Base-by-base conservation (phyloP, 768 basidiomycete species). In the Lentinula raphanica region DNA sequence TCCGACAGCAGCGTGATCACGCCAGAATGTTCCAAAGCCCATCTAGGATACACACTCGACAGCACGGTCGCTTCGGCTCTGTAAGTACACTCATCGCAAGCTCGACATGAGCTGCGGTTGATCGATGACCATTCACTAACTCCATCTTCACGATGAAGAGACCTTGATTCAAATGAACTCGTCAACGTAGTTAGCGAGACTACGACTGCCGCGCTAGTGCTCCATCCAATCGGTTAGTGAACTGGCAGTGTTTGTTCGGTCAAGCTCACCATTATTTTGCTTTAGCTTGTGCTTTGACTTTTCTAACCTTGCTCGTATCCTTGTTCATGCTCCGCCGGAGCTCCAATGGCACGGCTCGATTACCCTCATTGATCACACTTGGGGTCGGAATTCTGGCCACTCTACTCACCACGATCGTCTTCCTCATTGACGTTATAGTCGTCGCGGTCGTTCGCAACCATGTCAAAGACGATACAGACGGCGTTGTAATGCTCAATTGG, bases 11-110 rank as follows among this genome's bases (percentile, higher is more conserved):
- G 71, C 46, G 68, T 68, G 57, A 71, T 69, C 29, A 62, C 70
- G 32, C 75, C 71, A 38, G 60, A 71, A 55, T 87, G 86, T 66
- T 80, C 84, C 29, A 64, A 70, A 45, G 50, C 71, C 5, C 70
- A 74, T 40, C 74, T 86, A 1, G 85, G 85, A 23, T 87, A 83
- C 71, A 76, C 74, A 28, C 75, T 87, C 60, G 82, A 85, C 68
- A 63, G 69, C 49, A 76, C 67, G 29, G 72, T 87, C 19, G 75
- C 80, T 35, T 65, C 68, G 45, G 74, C 74, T 27, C 68, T 82
- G 75, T 78, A 75, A 59, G 76, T 39, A 32, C 11, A 7, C 5
- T 25, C 36, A 19, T 60, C 56, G 58, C 60, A 61, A 48, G 44
- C 45, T 60, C 56, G 49, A 55, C 59, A 44, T 45, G 49, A n/a